Conservation (phyloP, 139 green algal genomes). For the Medakamo hakoo region DNA sequence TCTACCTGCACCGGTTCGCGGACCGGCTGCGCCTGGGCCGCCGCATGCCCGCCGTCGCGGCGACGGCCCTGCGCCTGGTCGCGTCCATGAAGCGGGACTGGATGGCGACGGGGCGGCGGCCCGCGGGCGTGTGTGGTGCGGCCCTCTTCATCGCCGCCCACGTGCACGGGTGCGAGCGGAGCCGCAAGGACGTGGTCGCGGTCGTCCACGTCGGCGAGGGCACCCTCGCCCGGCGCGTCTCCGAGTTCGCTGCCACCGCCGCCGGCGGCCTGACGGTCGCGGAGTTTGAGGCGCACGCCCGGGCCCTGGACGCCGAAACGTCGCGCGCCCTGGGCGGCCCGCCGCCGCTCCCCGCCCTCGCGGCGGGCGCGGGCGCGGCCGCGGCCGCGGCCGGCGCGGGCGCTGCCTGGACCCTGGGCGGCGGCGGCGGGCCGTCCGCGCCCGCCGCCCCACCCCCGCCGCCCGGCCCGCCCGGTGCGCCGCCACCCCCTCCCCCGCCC, state of each 20-base stretch:
- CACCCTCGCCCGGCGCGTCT: constrained; percentile 69
- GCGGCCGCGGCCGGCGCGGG: neutral
- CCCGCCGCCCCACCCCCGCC: neutral
- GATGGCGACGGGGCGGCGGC: constrained; percentile 89
- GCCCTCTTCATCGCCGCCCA: constrained; percentile 85
- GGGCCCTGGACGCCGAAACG: neutral
- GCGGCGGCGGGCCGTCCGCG: neutral
- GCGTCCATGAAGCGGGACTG: constrained; percentile 97
- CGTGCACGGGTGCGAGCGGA: constrained; percentile 65
- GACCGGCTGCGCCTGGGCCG: constrained; percentile 33
- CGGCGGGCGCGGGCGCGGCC: constrained; percentile 9
- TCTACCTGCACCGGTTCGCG: constrained; percentile 92
- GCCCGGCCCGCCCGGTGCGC: constrained; percentile 4
- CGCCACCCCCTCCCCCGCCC: constrained; percentile 16
- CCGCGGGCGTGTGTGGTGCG: constrained; percentile 82
- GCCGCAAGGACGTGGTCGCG: constrained; percentile 51
- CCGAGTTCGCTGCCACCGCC: constrained; percentile 59
- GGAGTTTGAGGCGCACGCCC: constrained; percentile 34
- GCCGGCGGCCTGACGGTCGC: constrained; percentile 33
- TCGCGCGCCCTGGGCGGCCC: neutral
- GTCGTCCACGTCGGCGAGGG: constrained; percentile 83
- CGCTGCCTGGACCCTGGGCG: constrained; percentile 1
- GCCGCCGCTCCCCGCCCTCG: neutral
- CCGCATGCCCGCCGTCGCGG: constrained; percentile 12
- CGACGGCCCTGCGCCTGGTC: constrained; percentile 79